These are phyloP conservation scores for Pythium monospermum DNA, from an alignment of 352 stramenopile species.

Conservation along the genomic window DNA sequence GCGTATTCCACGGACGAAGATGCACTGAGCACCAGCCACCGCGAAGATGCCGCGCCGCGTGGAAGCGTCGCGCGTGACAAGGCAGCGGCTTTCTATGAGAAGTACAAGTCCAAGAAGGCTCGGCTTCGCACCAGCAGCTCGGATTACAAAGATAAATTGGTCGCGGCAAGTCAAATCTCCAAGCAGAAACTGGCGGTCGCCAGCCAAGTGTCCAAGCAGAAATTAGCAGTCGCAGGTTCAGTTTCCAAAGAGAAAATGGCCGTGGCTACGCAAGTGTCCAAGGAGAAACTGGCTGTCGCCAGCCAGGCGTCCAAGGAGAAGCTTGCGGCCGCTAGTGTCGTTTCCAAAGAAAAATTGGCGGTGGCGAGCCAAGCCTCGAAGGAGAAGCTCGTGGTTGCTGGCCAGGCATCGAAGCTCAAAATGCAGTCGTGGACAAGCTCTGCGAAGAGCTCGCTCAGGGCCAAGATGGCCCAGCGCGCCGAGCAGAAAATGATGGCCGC, in stretches of 20 bases:
- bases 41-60: background rate
- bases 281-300: conserved; percentile 12
- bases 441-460: conserved; percentile 14
- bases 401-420: conserved; percentile 22
- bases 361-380: conserved; percentile 9
- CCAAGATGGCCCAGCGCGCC: conserved; percentile 19
- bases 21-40: background rate
- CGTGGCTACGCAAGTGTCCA: conserved; percentile 4
- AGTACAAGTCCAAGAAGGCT: conserved; percentile 13
- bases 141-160: conserved; percentile 20
- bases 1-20: background rate
- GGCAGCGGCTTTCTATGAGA: conserved; percentile 15
- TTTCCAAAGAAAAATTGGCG: conserved; percentile 20
- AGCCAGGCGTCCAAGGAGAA: conserved; percentile 13
- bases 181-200: conserved; percentile 14
- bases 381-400: conserved; percentile 13
- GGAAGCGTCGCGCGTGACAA: conserved; percentile 9
- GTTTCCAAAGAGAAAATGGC: conserved; percentile 5
- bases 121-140: conserved; percentile 17
- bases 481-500: conserved; percentile 2
- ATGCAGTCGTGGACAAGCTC: conserved; percentile 20
- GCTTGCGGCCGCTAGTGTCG: conserved; percentile 13
- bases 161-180: conserved; percentile 2
- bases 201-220: conserved; percentile 11
- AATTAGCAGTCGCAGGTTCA: conserved; percentile 6